Percentiles rank a stretch among this genome's conserved stretches.
These are phyloP conservation scores for Ceratocystis ficicola DNA, from an alignment of 2,329 filamentous ascomycete genomes.

Conservation along the genomic window DNA sequence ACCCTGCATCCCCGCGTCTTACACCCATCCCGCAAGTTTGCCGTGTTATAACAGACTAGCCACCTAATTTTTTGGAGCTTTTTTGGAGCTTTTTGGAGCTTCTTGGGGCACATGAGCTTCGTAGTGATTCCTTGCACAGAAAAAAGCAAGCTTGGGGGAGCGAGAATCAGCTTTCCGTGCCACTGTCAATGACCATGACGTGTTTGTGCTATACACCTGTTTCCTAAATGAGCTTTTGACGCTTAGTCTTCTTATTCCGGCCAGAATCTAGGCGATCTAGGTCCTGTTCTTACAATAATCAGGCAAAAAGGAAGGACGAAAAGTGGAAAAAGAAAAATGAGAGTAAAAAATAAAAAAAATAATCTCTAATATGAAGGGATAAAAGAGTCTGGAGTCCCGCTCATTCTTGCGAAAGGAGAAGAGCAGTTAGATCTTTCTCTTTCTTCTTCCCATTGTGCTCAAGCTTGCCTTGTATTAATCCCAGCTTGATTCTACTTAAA, in stretches of 20 bases:
- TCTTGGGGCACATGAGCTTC: too few species aligned
- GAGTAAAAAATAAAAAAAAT: background rate
- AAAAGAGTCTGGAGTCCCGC: background rate
- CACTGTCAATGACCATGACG: too few species aligned
- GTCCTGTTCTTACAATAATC: background rate
- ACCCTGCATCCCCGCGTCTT: too few species aligned
- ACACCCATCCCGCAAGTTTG: too few species aligned
- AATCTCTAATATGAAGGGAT: slow-evolving; percentile 6
- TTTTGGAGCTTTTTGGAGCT: too few species aligned
- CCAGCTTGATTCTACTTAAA: background rate
- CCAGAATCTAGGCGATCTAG: background rate
- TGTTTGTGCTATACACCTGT: too few species aligned
- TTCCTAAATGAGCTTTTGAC: background rate
- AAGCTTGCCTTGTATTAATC: background rate
- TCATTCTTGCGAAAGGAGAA: background rate
- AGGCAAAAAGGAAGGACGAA: too few species aligned
- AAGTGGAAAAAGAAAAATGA: background rate
- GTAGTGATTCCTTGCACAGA: too few species aligned
- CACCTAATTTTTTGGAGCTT: too few species aligned
- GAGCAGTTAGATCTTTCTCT: background rate
- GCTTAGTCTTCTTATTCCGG: slow-evolving; percentile 6
- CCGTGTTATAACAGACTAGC: too few species aligned
- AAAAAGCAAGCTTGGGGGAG: too few species aligned
- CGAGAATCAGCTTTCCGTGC: too few species aligned
- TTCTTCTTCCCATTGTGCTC: background rate